phyloP scores from a whole-genome alignment of 2,329 filamentous ascomycete genomes.

The Pyricularia sp. region DNA sequence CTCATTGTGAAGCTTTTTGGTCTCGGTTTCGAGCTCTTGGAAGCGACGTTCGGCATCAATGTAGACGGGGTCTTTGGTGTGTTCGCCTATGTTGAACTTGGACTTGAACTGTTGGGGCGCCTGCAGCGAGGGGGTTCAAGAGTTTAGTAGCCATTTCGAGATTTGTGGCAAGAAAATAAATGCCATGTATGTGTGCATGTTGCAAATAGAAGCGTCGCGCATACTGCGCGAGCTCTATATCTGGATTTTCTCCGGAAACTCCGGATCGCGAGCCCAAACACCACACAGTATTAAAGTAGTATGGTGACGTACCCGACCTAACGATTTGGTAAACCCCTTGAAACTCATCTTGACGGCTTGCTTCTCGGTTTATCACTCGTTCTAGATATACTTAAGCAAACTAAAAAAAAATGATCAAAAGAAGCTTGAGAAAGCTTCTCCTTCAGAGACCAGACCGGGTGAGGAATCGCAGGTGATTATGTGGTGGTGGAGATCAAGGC shows the following conservation, averaged over 20 bases:
- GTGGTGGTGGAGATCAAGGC: slow-evolving; percentile 5
- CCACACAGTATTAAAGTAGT: background rate
- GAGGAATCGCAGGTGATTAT: background rate
- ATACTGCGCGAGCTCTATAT: background rate
- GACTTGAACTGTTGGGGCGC: slow-evolving; percentile 87
- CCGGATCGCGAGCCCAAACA: background rate
- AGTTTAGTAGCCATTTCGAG: background rate
- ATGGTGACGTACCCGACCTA: slow-evolving; percentile 3
- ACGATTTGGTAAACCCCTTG: slow-evolving; percentile 5
- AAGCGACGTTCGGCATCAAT: slow-evolving; percentile 91
- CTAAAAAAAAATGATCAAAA: background rate
- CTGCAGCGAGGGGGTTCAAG: slow-evolving; percentile 25
- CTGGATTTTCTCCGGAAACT: background rate
- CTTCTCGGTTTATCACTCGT: background rate
- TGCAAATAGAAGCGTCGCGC: background rate
- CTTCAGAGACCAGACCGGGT: background rate
- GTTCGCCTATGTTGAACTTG: slow-evolving; percentile 90
- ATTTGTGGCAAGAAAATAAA: background rate
- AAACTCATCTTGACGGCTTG: slow-evolving; percentile 5
- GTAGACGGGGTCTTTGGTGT: slow-evolving; percentile 92
- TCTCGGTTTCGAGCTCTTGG: slow-evolving; percentile 87
- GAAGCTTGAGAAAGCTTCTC: background rate
- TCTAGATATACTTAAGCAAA: background rate
- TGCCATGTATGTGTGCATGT: background rate
- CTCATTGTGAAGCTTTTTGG: slow-evolving; percentile 94